A percentile compares a stretch with the other conserved stretches of the same genome.
These are phyloP conservation scores for Diaporthe longicolla DNA, from an alignment of 2,329 filamentous ascomycete species.

Conservation along the genomic window DNA sequence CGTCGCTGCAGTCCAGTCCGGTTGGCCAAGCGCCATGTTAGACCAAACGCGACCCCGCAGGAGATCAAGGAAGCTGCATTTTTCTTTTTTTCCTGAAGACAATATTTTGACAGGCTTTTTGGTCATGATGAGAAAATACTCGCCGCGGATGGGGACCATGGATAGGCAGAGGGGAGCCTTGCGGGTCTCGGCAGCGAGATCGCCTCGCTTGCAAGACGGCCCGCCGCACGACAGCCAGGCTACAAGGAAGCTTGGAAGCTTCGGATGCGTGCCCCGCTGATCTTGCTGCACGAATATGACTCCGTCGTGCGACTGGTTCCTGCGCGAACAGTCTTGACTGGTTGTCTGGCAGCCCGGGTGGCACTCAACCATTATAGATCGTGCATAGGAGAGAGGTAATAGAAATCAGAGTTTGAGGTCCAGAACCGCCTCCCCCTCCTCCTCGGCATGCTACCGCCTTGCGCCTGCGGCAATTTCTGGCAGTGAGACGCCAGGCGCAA, in stretches of 20 bases:
- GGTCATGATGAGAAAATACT: not conserved
- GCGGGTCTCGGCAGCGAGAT: conserved; percentile 9
- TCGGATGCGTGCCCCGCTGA: conserved; percentile 30
- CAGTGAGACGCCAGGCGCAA: not conserved
- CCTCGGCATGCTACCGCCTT: conserved; percentile 11
- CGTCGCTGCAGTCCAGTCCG: not conserved
- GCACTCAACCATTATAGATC: conserved; percentile 16
- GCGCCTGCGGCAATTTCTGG: conserved; percentile 25
- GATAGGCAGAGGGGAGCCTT: not conserved
- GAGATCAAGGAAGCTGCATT: not conserved
- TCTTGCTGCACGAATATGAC: conserved; percentile 16
- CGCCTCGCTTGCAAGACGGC: conserved; percentile 8
- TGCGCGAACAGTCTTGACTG: not conserved
- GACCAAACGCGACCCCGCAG: conserved; percentile 8
- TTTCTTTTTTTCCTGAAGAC: not conserved
- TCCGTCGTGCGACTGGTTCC: not conserved
- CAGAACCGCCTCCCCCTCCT: conserved; percentile 23
- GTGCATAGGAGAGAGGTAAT: conserved; percentile 31
- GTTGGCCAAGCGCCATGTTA: conserved; percentile 6
- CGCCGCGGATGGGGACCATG: not conserved
- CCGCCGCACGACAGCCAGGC: conserved; percentile 5
- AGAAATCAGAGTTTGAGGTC: conserved; percentile 30
- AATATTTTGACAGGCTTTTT: not conserved
- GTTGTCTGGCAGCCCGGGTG: not conserved
- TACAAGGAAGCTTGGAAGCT: not conserved